phyloP scores from a whole-genome alignment of 179 eudicot species.

The Carnegiea gigantea region DNA sequence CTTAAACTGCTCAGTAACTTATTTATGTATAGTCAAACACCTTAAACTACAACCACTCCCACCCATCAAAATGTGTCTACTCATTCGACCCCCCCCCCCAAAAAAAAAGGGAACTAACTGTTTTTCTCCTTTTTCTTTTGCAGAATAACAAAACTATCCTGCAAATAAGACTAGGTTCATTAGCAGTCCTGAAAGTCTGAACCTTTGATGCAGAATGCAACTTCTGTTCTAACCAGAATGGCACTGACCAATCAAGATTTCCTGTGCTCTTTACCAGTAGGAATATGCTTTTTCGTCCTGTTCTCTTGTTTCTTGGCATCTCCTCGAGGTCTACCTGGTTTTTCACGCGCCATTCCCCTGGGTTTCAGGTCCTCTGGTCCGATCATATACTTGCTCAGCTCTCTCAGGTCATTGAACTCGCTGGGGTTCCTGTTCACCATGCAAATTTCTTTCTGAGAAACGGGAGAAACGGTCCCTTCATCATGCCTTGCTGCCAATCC shows the following conservation, averaged over 20 bases:
- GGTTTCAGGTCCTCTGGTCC: slow-evolving; percentile 29
- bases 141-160: background rate
- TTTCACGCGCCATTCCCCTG: slow-evolving; percentile 9
- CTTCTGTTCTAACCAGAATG: background rate
- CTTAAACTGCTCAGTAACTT: slow-evolving; percentile 19
- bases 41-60: background rate
- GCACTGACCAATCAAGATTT: slow-evolving; percentile 14
- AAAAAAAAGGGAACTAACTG: background rate
- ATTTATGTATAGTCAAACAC: slow-evolving; percentile 23
- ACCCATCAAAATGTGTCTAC: slow-evolving; percentile 21
- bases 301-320: slow-evolving; percentile 19
- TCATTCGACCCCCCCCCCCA: background rate
- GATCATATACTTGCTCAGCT: slow-evolving; percentile 24
- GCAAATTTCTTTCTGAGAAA: slow-evolving; percentile 23
- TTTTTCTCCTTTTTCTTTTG: background rate
- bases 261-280: slow-evolving; percentile 20
- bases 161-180: no score
- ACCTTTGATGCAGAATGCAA: background rate
- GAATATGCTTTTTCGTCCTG: slow-evolving; percentile 17
- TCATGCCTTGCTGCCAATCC: slow-evolving; percentile 5
- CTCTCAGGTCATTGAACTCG: slow-evolving; percentile 29
- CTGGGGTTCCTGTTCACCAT: slow-evolving; percentile 35
- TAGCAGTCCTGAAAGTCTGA: background rate
- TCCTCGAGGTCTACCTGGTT: slow-evolving; percentile 5
- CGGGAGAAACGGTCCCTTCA: background rate